phyloP scores from a whole-genome alignment of 176 grass and related monocot genomes.

The Otatea glauca region DNA sequence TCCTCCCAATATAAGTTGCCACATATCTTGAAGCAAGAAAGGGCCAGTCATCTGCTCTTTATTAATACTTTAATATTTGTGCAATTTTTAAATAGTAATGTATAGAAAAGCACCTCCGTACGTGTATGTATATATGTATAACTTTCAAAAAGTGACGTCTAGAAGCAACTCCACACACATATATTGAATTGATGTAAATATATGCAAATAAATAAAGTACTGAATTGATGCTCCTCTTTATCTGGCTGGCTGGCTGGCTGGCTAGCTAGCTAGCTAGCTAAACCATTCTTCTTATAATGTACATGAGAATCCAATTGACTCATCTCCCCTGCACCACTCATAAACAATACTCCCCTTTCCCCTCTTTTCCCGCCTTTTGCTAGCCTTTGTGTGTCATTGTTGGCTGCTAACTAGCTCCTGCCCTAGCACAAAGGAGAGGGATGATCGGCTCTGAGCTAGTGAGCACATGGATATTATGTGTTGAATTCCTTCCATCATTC shows the following conservation, averaged over 20 bases:
- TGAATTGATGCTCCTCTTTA: slow-evolving; percentile 37
- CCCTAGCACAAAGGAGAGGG: slow-evolving; percentile 36
- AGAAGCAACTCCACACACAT: too few relatives aligned
- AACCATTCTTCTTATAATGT: slow-evolving; percentile 32
- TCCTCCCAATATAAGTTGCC: too few relatives aligned
- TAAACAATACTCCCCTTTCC: slow-evolving; percentile 34
- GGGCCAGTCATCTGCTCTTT: too few relatives aligned
- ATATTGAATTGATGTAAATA: neutral
- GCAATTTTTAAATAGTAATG: too few relatives aligned
- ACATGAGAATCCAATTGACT: slow-evolving; percentile 49
- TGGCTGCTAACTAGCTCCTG: slow-evolving; percentile 28
- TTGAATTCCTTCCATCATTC: slow-evolving; percentile 30
- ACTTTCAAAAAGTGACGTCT: too few relatives aligned
- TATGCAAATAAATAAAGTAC: slow-evolving; percentile 16
- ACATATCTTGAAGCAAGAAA: too few relatives aligned
- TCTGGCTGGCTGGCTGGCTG: neutral
- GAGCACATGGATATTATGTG: slow-evolving; percentile 40
- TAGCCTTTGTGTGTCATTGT: slow-evolving; percentile 39
- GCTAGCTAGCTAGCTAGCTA: neutral
- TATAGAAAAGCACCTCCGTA: too few relatives aligned
- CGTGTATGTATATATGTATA: too few relatives aligned
- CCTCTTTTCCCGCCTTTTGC: slow-evolving; percentile 19
- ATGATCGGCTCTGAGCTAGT: slow-evolving; percentile 32
- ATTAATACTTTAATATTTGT: too few relatives aligned
- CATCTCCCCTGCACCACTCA: slow-evolving; percentile 30